Base-by-base conservation (phyloP, 176 grass and related monocot genomes). In the Panicum miliaceum region DNA sequence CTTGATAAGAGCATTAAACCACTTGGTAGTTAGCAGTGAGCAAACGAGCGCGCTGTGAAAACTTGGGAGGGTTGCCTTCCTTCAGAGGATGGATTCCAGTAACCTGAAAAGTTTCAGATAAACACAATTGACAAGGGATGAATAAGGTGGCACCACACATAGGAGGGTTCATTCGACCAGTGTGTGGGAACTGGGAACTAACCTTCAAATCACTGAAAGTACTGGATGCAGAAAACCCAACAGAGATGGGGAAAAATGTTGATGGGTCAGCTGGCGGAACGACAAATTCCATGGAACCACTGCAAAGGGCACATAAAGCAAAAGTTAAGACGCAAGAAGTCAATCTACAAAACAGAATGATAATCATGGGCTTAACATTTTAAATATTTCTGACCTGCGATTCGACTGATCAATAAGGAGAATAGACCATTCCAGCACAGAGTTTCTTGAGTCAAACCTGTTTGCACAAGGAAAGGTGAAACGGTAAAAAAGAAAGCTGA, bases 181-280 rank as follows among this genome's bases (percentile, higher is more conserved):
- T 58, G 34, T 47, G 35, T 48, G 57, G 4, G 22, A 19, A 34
- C 26, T 6, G 8, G 46, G 4, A 77, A 82, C 73, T 5, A 72
- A 97, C 91, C 94, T 90, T 94, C 50, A 92, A 84, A 77, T 94
- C 94, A 54, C 94, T 97, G 83, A 85, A 97, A 71, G 89, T 97
- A 82, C 71, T 90, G 11, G 91, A 81, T 76, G 94, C 89, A 11
- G 89, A 88, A 91, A 97, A 97, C 73, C 78, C 83, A 75, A 97
- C 69, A 20, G 87, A 88, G 46, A 97, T 94, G 68, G 94, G 94
- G 76, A 90, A 97, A 74, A 97, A 97, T 80, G 85, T 50, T 78
- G 94, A 93, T 53, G 91, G 84, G 32, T 93, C 91, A 75, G 87
- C 89, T 45, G 86, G 87, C 52, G 91, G 91, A 5, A 97, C 85